These are phyloP conservation scores for Larix kaempferi DNA, from an alignment of 75 land plant species.

Conservation along the genomic window DNA sequence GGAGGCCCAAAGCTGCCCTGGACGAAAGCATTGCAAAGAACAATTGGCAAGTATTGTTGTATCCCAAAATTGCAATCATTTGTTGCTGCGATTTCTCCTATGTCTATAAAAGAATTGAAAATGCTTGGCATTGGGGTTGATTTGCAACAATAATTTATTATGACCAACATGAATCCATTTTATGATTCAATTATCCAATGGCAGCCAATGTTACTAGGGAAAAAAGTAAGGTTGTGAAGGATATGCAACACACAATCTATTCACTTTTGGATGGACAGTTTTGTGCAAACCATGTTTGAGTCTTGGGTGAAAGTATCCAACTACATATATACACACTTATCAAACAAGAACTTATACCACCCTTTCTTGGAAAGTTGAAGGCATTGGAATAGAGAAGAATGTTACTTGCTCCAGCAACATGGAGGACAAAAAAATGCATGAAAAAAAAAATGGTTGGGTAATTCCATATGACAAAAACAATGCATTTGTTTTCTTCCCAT, in stretches of 20 bases:
- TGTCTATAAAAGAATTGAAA: constrained; percentile 64
- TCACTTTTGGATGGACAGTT: constrained; percentile 90
- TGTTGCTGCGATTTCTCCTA: constrained; percentile 77
- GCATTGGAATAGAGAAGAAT: constrained; percentile 20
- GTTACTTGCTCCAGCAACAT: too few species aligned
- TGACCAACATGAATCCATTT: constrained; percentile 74
- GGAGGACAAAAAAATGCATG: too few species aligned
- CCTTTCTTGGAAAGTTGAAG: constrained; percentile 52
- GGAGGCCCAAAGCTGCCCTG: constrained; percentile 71
- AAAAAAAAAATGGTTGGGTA: too few species aligned
- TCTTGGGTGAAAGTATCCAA: constrained; percentile 86
- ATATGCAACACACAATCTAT: constrained; percentile 45
- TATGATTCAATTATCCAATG: constrained; percentile 84
- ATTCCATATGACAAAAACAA: too few species aligned
- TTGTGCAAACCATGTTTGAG: constrained; percentile 92
- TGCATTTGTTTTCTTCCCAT: too few species aligned
- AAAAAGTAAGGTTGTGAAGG: constrained; percentile 71
- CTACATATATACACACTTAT: constrained; percentile 86
- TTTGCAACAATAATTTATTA: constrained; percentile 84
- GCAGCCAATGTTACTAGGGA: constrained; percentile 71
- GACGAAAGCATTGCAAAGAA: constrained; percentile 55
- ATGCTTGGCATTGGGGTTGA: constrained; percentile 75
- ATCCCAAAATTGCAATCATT: constrained; percentile 66
- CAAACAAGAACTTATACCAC: constrained; percentile 73
- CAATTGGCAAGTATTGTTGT: constrained; percentile 79